phyloP scores from a whole-genome alignment of 441 rosid species.

The Bocquillonia castaneifolia region DNA sequence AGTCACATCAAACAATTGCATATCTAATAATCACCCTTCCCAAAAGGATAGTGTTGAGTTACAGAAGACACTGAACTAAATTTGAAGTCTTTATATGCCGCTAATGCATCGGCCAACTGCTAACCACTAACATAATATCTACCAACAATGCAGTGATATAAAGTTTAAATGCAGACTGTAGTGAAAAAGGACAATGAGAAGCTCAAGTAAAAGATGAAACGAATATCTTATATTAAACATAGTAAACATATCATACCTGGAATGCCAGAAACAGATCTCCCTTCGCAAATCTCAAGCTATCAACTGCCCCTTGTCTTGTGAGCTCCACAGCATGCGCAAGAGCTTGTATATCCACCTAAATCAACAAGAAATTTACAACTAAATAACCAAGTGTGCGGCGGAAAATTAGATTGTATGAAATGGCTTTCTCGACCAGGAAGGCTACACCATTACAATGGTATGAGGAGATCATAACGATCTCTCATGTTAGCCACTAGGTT shows the following conservation, averaged over 20 bases:
- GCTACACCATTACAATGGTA: neutral
- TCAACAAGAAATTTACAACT: conserved; percentile 15
- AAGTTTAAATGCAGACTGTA: neutral
- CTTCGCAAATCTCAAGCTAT: conserved; percentile 87
- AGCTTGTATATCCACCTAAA: conserved; percentile 90
- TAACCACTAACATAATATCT: neutral
- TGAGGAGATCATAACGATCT: neutral
- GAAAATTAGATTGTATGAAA: neutral
- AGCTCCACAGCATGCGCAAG: conserved; percentile 96
- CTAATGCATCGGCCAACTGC: neutral
- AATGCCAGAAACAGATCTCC: conserved; percentile 90
- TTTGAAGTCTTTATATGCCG: neutral
- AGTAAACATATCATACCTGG: conserved; percentile 40
- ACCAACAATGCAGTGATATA: neutral
- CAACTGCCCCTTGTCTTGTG: conserved; percentile 93
- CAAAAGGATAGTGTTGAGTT: neutral
- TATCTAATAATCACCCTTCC: no score
- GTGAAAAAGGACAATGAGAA: neutral
- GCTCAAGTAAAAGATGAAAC: neutral
- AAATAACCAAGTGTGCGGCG: neutral
- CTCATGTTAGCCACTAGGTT: conserved; percentile 11
- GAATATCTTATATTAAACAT: neutral
- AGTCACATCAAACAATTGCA: no score
- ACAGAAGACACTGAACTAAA: neutral
- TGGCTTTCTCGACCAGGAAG: neutral